These are phyloP conservation scores for Chlorella ohadii DNA, from an alignment of 139 green algal genomes.

Conservation along the genomic window DNA sequence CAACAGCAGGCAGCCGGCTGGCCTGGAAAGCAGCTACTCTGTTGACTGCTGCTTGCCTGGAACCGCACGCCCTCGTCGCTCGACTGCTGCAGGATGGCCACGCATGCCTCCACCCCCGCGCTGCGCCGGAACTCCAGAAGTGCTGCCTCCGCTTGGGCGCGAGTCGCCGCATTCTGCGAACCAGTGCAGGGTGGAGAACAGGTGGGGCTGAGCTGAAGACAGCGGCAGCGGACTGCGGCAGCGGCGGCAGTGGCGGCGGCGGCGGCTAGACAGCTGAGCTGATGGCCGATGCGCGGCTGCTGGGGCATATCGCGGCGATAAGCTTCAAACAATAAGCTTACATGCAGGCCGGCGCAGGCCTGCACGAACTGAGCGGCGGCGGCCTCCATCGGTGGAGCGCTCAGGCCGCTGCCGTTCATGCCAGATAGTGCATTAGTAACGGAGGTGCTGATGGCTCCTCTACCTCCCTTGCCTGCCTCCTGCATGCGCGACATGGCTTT, in stretches of 20 bases:
- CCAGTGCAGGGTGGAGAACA: too few species aligned
- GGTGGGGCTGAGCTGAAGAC: too few species aligned
- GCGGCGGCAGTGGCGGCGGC: neutral
- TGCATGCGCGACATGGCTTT: too few species aligned
- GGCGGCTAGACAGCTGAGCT: neutral
- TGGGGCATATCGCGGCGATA: too few species aligned
- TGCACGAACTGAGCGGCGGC: neutral
- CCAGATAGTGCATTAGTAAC: neutral
- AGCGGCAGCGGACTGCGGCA: too few species aligned
- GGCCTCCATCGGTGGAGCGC: too few species aligned
- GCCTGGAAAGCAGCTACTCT: too few species aligned
- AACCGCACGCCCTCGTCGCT: constrained; percentile 44
- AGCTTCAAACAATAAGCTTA: neutral
- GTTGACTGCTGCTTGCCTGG: constrained; percentile 36
- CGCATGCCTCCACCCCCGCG: constrained; percentile 56
- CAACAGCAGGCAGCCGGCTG: too few species aligned
- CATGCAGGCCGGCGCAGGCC: constrained; percentile 18
- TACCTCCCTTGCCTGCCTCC: neutral
- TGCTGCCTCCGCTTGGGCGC: constrained; percentile 49
- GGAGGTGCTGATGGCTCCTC: neutral
- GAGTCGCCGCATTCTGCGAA: constrained; percentile 32
- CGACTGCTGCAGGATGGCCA: constrained; percentile 64
- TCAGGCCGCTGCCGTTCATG: too few species aligned
- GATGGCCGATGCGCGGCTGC: too few species aligned
- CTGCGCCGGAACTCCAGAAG: constrained; percentile 67